A percentile compares a stretch with the other conserved stretches of the same genome.
phyloP scores from a whole-genome alignment of 768 basidiomycete genomes.

The Russula ochroleuca region DNA sequence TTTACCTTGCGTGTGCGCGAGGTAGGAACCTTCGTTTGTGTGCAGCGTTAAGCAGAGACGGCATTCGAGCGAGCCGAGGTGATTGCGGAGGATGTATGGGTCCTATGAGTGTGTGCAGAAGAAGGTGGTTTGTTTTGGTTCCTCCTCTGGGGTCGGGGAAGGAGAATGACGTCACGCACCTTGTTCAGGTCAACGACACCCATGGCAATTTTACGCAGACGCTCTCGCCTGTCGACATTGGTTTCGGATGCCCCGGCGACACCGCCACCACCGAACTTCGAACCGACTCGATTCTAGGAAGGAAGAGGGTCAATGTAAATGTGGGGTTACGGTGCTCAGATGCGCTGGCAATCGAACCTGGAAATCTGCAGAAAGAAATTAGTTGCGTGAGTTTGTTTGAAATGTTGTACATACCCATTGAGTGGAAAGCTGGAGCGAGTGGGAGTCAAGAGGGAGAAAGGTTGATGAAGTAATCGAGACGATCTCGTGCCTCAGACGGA shows the following conservation, averaged over 20 bases:
- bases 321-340: not conserved
- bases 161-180: constrained; percentile 47
- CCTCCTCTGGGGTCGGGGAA: not conserved
- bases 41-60: constrained; percentile 95
- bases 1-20: constrained; percentile 98
- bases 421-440: not conserved
- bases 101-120: constrained; percentile 48
- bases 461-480: constrained; percentile 9
- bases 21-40: constrained; percentile 99
- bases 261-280: constrained; percentile 94
- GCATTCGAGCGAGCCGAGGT: constrained; percentile 97
- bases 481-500: constrained; percentile 3
- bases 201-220: constrained; percentile 88
- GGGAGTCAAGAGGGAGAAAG: not conserved
- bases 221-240: constrained; percentile 92
- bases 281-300: constrained; percentile 84
- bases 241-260: constrained; percentile 93
- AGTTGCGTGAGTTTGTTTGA: not conserved
- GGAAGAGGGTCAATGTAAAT: not conserved
- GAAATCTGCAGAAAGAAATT: constrained; percentile 12
- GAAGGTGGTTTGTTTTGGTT: not conserved
- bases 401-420: constrained; percentile 24
- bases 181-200: constrained; percentile 98
- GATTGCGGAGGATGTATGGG: constrained; percentile 97
- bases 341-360: constrained; percentile 14